Conservation (phyloP, 2,329 filamentous ascomycete genomes). For the Xylaria digitata region DNA sequence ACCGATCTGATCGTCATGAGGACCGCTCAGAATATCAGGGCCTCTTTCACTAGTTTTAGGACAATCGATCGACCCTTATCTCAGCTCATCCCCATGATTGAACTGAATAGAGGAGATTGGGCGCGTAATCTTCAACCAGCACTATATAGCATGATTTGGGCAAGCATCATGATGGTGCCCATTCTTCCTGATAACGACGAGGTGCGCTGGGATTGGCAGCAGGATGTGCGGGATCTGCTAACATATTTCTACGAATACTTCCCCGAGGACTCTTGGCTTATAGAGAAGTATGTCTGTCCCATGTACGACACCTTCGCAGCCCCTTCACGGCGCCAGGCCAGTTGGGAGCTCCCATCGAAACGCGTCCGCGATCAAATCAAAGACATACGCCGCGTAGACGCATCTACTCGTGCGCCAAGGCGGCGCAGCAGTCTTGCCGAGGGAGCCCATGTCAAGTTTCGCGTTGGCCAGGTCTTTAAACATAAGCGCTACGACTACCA, state of each 20-base stretch:
- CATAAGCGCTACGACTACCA: slow-evolving; percentile 84
- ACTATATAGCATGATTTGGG: slow-evolving; percentile 81
- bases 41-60: slow-evolving; percentile 68
- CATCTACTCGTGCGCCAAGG: slow-evolving; percentile 50
- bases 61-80: slow-evolving; percentile 53
- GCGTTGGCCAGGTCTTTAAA: slow-evolving; percentile 84
- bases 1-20: slow-evolving; percentile 77
- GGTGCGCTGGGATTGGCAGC: slow-evolving; percentile 64
- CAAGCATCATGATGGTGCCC: slow-evolving; percentile 68
- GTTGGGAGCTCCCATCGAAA: slow-evolving; percentile 51
- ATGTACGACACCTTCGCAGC: slow-evolving; percentile 63
- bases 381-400: slow-evolving; percentile 60
- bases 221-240: slow-evolving; percentile 72
- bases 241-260: slow-evolving; percentile 73
- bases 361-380: slow-evolving; percentile 53
- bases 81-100: slow-evolving; percentile 54
- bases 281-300: slow-evolving; percentile 75
- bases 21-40: slow-evolving; percentile 83
- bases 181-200: slow-evolving; percentile 52
- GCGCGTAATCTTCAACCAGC: slow-evolving; percentile 67
- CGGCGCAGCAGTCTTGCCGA: slow-evolving; percentile 49
- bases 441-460: slow-evolving; percentile 65
- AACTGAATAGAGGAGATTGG: slow-evolving; percentile 60
- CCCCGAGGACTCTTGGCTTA: slow-evolving; percentile 76
- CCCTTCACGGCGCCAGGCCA: slow-evolving; percentile 47